Evolutionary conservation across 2,329 filamentous ascomycete species (phyloP).

Genomic region (Colletotrichum tofieldiae): DNA sequence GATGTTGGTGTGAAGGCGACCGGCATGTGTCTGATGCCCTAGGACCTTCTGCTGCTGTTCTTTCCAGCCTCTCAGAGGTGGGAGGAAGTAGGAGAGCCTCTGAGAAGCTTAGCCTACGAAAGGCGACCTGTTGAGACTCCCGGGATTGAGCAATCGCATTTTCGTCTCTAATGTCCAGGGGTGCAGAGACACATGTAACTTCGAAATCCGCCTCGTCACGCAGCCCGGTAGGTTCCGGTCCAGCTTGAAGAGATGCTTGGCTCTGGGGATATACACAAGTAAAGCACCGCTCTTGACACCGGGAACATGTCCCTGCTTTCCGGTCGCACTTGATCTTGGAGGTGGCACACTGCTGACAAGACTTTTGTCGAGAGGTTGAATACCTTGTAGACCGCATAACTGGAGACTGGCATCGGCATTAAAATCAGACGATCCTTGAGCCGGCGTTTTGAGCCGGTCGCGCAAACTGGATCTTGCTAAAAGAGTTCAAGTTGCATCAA

Average conservation of each 20-base stretch:
- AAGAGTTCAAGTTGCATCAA: not conserved
- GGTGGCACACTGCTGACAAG: constrained; percentile 55
- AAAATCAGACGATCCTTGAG: not conserved
- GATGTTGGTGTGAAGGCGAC: not conserved
- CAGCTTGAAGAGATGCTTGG: not conserved
- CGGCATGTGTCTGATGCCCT: not conserved
- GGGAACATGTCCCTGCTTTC: constrained; percentile 49
- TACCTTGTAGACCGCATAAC: constrained; percentile 49
- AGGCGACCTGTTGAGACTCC: not conserved
- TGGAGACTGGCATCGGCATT: not conserved
- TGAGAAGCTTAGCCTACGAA: not conserved
- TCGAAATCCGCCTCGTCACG: not conserved
- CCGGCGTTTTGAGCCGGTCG: not conserved
- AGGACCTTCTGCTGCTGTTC: not conserved
- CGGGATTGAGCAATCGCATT: not conserved
- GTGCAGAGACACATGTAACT: too few species aligned
- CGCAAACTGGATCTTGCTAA: not conserved
- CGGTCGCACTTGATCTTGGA: constrained; percentile 61
- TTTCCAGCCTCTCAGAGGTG: not conserved
- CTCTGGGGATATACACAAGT: constrained; percentile 50
- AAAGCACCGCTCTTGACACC: constrained; percentile 51
- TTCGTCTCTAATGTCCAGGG: not conserved
- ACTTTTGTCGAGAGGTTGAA: constrained; percentile 57
- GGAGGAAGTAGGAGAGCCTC: not conserved
- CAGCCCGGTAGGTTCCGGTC: not conserved